These are phyloP conservation scores for Noccaea bulbosa DNA, from an alignment of 345 rosid genomes.

Conservation along the genomic window DNA sequence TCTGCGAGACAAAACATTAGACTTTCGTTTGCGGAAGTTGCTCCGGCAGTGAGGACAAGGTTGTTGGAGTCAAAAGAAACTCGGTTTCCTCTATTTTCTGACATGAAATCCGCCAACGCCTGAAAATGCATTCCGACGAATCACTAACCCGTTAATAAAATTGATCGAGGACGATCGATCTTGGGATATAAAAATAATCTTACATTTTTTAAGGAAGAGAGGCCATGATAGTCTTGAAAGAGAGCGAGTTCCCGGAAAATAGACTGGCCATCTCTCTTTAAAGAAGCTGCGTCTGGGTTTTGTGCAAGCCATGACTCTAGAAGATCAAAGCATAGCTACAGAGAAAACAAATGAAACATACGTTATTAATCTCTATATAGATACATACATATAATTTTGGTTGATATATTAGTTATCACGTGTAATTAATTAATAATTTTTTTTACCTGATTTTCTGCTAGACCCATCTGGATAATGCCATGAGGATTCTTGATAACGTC, in stretches of 20 bases:
- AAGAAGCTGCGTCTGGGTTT: constrained; percentile 59
- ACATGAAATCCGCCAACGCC: constrained; percentile 72
- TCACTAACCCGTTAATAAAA: background rate
- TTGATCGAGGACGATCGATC: background rate
- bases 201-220: constrained; percentile 66
- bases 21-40: constrained; percentile 78
- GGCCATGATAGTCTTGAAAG: constrained; percentile 80
- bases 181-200: constrained; percentile 4
- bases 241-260: constrained; percentile 75
- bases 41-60: constrained; percentile 73
- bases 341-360: constrained; percentile 4
- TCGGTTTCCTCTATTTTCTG: constrained; percentile 68
- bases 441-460: constrained; percentile 74
- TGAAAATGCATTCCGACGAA: constrained; percentile 24
- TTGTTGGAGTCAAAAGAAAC: constrained; percentile 60
- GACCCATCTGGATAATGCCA: constrained; percentile 82
- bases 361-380: background rate
- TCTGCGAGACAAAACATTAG: constrained; percentile 52
- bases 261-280: constrained; percentile 60
- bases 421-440: constrained; percentile 15
- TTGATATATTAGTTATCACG: constrained; percentile 4
- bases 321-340: constrained; percentile 65
- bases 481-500: constrained; percentile 57
- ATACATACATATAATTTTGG: background rate
- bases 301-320: constrained; percentile 68